Evolutionary conservation across 129 eudicot species (phyloP).

Genomic region (Flaveria trinervia): DNA sequence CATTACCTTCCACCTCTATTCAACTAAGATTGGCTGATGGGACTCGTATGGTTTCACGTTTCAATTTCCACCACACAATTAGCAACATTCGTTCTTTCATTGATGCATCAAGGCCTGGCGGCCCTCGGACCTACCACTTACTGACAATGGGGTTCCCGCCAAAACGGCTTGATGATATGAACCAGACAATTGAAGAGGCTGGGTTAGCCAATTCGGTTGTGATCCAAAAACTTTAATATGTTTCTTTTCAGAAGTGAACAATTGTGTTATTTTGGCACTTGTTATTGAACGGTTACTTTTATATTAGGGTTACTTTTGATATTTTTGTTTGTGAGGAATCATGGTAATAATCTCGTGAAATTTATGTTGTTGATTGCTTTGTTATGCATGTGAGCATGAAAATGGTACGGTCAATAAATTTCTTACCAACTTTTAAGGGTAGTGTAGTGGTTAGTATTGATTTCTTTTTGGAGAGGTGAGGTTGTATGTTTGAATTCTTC

Average conservation of each 20-base stretch:
- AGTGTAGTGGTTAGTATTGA: too few relatives aligned
- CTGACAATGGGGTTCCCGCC: conserved; percentile 92
- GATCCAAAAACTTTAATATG: conserved; percentile 72
- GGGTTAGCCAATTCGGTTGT: conserved; percentile 89
- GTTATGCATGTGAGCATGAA: not conserved
- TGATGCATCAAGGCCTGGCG: conserved; percentile 80
- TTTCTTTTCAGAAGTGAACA: conserved; percentile 5
- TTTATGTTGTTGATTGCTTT: not conserved
- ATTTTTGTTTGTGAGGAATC: conserved; percentile 19
- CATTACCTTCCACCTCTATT: conserved; percentile 76
- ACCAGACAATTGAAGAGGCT: conserved; percentile 84
- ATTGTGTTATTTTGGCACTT: conserved; percentile 18
- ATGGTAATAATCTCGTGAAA: not conserved
- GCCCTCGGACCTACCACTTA: conserved; percentile 61
- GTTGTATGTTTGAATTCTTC: too few relatives aligned
- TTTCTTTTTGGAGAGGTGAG: too few relatives aligned
- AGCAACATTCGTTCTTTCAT: conserved; percentile 74
- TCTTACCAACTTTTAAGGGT: too few relatives aligned
- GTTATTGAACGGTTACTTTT: conserved; percentile 23
- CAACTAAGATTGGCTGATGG: conserved; percentile 90
- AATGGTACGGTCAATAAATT: too few relatives aligned
- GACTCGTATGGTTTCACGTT: conserved; percentile 84
- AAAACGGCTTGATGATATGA: conserved; percentile 68
- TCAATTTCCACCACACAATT: conserved; percentile 73
- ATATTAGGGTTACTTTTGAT: not conserved